Evolutionary conservation across 176 grass and related monocot species (phyloP), one percentile per base, ranked within the genome.

Genomic region (Oryza officinalis): DNA sequence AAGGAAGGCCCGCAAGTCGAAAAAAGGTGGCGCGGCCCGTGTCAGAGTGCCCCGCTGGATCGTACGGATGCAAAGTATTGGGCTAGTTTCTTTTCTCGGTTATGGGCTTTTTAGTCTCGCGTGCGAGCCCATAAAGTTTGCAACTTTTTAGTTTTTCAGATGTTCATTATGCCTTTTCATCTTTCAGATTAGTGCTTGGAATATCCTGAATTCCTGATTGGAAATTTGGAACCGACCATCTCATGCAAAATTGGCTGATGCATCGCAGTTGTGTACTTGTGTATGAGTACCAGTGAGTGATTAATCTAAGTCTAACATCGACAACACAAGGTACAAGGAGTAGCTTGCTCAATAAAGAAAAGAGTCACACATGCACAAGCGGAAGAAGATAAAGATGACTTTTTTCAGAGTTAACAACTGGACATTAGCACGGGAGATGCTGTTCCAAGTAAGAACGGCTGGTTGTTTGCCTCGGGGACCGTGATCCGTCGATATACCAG

Each of bases 1-100:
- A 8, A 17, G 25, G 27, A 2, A 57, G 65, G 47, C 38, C 27
- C 83, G 40, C 37, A 50, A 68, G 79, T 63, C 84, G 1, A 68
- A 90, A 37, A 82, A 74, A 78, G 28, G 61, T 46, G 38, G 74
- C 79, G 74, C 84, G 37, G 65, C 66, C 40, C 32, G 54, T 22
- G 18, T 69, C 88, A 82, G 65, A 22, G 26, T 78, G 41, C 66
- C 18, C 30, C 76, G 84, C 65, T 86, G 76, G 17, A 37, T 27
- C 57, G 50, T 30, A 44, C 83, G 77, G 52, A 35, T 13, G 10
- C 6, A 13, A 18, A 0, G 7, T 8, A 0, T 26, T 79, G 87
- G 71, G 52, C 72, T 6, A 6, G 13, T 44, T n/a, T 10, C 23
- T 61, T 8, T 27, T 64, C 40, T 49, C 4, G 4, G 46, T 5